Percentiles rank a stretch among this genome's conserved stretches.
phyloP scores from a whole-genome alignment of 2,329 filamentous ascomycete species.

The Eurotiales sp. region DNA sequence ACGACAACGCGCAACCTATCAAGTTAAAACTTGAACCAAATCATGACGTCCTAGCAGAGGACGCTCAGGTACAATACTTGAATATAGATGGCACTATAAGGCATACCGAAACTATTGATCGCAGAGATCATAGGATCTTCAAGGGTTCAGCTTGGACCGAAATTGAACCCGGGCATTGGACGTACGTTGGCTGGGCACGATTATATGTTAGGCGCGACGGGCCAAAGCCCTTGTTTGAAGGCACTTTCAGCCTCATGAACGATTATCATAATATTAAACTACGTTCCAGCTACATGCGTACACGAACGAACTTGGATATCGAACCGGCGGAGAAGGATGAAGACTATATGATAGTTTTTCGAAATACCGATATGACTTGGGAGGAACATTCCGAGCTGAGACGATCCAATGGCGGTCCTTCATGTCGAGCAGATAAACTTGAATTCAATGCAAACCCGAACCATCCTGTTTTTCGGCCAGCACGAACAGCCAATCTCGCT shows the following conservation, averaged over 20 bases:
- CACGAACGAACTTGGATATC: conserved; percentile 69
- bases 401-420: conserved; percentile 46
- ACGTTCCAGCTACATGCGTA: conserved; percentile 67
- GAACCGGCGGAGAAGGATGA: conserved; percentile 53
- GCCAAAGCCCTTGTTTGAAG: conserved; percentile 75
- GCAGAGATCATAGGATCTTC: conserved; percentile 75
- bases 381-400: conserved; percentile 58
- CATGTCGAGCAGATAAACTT: conserved; percentile 72
- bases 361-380: conserved; percentile 74
- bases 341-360: conserved; percentile 85
- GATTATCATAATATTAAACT: conserved; percentile 86
- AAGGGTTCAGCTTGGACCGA: conserved; percentile 73
- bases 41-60: conserved; percentile 77
- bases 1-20: conserved; percentile 63
- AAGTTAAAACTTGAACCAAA: conserved; percentile 84
- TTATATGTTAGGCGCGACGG: conserved; percentile 77
- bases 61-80: conserved; percentile 70
- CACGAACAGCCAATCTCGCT: conserved; percentile 55
- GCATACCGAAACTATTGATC: conserved; percentile 64
- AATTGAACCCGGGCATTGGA: conserved; percentile 64
- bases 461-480: conserved; percentile 60
- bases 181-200: conserved; percentile 79
- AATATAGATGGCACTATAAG: conserved; percentile 66
- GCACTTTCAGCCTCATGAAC: conserved; percentile 74
- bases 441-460: conserved; percentile 72